These are phyloP conservation scores for Kodamaea sagamina DNA, from an alignment of 805 yeast genomes.

Conservation along the genomic window DNA sequence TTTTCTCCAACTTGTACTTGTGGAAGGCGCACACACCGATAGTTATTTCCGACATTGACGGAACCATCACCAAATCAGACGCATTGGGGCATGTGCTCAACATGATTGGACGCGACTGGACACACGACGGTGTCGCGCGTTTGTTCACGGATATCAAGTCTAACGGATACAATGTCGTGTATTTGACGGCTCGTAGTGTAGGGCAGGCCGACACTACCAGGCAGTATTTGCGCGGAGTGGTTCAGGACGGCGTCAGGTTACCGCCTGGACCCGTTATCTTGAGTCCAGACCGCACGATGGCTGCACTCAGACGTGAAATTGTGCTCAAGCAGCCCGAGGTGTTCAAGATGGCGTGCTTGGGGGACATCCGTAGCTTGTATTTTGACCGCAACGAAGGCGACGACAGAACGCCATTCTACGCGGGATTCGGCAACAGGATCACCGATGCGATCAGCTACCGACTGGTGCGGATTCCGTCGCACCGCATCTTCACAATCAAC, in stretches of 20 bases:
- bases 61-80: constrained; percentile 96
- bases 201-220: constrained; percentile 95
- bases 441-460: constrained; percentile 96
- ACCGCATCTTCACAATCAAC: constrained; percentile 92
- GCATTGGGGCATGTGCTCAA: constrained; percentile 95
- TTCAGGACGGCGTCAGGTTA: constrained; percentile 64
- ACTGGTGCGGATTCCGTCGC: constrained; percentile 90
- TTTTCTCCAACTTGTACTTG: constrained; percentile 69
- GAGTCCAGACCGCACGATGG: constrained; percentile 95
- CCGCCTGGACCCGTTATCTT: constrained; percentile 93
- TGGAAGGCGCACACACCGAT: constrained; percentile 88
- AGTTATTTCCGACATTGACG: constrained; percentile 96
- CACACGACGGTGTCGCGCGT: constrained; percentile 93
- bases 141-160: constrained; percentile 80
- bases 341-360: constrained; percentile 96
- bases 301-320: constrained; percentile 89
- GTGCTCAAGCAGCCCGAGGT: constrained; percentile 94
- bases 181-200: constrained; percentile 90
- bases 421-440: constrained; percentile 95
- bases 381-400: constrained; percentile 27
- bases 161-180: constrained; percentile 92
- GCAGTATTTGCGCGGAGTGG: constrained; percentile 73
- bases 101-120: constrained; percentile 96
- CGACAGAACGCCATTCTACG: constrained; percentile 82
- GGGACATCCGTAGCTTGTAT: constrained; percentile 78